A percentile compares a stretch with the other conserved stretches of the same genome.
These are phyloP conservation scores for Diaporthe helianthi DNA, from an alignment of 2,329 filamentous ascomycete species.

Conservation along the genomic window DNA sequence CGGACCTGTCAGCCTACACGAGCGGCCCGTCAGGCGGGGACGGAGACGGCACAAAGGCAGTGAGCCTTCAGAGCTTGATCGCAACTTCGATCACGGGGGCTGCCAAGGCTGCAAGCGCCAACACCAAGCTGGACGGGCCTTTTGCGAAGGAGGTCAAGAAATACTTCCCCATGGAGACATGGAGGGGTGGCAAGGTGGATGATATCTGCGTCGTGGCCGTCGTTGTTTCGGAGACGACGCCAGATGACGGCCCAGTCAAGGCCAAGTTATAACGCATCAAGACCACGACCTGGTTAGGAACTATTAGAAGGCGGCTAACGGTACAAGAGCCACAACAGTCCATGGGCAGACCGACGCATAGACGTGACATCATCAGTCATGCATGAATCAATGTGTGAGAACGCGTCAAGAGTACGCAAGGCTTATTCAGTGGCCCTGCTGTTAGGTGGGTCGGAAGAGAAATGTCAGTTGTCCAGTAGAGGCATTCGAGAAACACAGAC, in stretches of 20 bases:
- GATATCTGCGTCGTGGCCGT: constrained; percentile 90
- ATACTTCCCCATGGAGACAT: constrained; percentile 84
- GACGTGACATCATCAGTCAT: neutral
- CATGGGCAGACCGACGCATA: neutral
- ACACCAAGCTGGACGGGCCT: constrained; percentile 83
- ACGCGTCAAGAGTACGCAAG: neutral
- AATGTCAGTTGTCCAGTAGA: neutral
- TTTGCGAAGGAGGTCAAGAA: constrained; percentile 95
- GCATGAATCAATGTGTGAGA: neutral
- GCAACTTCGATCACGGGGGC: constrained; percentile 81
- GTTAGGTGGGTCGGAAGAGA: neutral
- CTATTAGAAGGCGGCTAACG: neutral
- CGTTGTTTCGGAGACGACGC: constrained; percentile 72
- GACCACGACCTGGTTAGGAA: neutral
- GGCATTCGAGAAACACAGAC: neutral
- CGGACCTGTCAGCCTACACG: constrained; percentile 63
- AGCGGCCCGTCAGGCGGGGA: constrained; percentile 45
- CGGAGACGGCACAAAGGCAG: constrained; percentile 37
- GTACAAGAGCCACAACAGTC: neutral
- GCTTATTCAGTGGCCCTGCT: neutral
- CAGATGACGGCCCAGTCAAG: constrained; percentile 38
- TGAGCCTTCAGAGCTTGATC: constrained; percentile 76
- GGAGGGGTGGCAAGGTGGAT: constrained; percentile 92
- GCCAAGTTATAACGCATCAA: constrained; percentile 41
- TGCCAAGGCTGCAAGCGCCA: constrained; percentile 84